A percentile compares a stretch with the other conserved stretches of the same genome.
These are phyloP conservation scores for Chaetomium cochliodes DNA, from an alignment of 495 filamentous ascomycete species.

Conservation along the genomic window DNA sequence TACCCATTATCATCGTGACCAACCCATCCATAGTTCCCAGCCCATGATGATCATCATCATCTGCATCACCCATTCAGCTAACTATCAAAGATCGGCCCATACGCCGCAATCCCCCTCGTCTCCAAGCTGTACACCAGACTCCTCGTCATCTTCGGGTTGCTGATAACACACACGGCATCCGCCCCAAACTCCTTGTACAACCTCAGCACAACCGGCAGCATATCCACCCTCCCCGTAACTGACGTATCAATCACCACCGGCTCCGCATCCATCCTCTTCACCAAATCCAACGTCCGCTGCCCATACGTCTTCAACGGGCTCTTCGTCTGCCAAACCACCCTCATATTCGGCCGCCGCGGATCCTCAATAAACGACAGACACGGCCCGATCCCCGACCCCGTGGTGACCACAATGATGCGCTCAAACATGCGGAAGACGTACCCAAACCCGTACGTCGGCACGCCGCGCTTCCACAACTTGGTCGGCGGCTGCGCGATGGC, in stretches of 20 bases:
- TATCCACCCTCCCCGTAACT: constrained; percentile 38
- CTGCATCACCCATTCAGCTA: constrained; percentile 45
- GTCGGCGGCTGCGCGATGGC: constrained; percentile 55
- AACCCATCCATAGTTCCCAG: background rate
- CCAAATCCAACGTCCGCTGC: constrained; percentile 41
- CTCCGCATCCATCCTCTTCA: constrained; percentile 39
- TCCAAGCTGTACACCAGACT: constrained; percentile 62
- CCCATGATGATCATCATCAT: background rate
- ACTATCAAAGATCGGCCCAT: constrained; percentile 81
- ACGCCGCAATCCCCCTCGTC: constrained; percentile 64
- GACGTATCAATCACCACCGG: constrained; percentile 49
- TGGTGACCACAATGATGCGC: constrained; percentile 63
- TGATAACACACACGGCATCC: constrained; percentile 71
- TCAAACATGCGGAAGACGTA: constrained; percentile 62
- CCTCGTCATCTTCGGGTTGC: constrained; percentile 64
- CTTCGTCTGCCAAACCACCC: constrained; percentile 50
- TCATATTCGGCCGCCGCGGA: constrained; percentile 30
- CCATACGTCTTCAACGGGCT: constrained; percentile 48
- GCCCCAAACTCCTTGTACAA: constrained; percentile 58
- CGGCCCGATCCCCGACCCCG: constrained; percentile 70
- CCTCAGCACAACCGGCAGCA: constrained; percentile 53
- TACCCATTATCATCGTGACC: background rate
- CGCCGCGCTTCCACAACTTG: constrained; percentile 53
- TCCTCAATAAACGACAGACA: constrained; percentile 46
- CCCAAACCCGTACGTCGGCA: constrained; percentile 59